Percentiles rank a stretch among this genome's conserved stretches.
Conservation (phyloP, 805 yeast species). For the Metschnikowia picachoensis region DNA sequence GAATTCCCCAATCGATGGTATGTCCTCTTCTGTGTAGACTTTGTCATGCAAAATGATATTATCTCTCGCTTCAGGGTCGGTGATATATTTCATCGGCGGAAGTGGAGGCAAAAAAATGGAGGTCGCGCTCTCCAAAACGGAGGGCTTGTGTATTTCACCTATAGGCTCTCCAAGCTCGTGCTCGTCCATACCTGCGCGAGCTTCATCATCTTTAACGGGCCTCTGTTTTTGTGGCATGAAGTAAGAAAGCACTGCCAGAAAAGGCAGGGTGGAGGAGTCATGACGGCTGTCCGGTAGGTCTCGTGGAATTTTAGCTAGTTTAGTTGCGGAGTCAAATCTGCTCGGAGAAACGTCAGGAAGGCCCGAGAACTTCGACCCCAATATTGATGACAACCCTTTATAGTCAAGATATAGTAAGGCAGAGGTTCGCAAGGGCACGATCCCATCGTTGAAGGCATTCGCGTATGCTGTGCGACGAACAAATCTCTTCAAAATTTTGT, state of each 20-base stretch:
- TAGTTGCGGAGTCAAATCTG: background rate
- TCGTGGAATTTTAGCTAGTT: slow-evolving; percentile 19
- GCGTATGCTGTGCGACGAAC: slow-evolving; percentile 79
- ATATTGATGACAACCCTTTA: slow-evolving; percentile 45
- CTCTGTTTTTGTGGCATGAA: slow-evolving; percentile 41
- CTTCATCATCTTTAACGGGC: slow-evolving; percentile 3
- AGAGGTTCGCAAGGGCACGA: slow-evolving; percentile 89
- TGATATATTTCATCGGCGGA: slow-evolving; percentile 64
- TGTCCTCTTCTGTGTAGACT: slow-evolving; percentile 58
- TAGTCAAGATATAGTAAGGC: slow-evolving; percentile 84
- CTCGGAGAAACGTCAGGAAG: background rate
- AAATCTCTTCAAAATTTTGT: slow-evolving; percentile 58
- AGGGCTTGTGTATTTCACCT: slow-evolving; percentile 56
- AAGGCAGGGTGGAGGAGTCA: slow-evolving; percentile 22
- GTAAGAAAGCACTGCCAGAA: slow-evolving; percentile 37
- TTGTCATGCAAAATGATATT: slow-evolving; percentile 79
- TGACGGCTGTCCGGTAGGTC: slow-evolving; percentile 13
- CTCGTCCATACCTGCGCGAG: slow-evolving; percentile 5
- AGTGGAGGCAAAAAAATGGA: slow-evolving; percentile 75
- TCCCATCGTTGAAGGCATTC: slow-evolving; percentile 88
- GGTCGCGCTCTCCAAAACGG: slow-evolving; percentile 75
- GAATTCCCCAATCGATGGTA: slow-evolving; percentile 20
- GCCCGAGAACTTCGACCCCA: background rate
- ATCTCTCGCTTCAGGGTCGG: slow-evolving; percentile 62
- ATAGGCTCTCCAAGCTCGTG: slow-evolving; percentile 6